Conservation (phyloP, 805 yeast genomes). For the Starmerella floricola region DNA sequence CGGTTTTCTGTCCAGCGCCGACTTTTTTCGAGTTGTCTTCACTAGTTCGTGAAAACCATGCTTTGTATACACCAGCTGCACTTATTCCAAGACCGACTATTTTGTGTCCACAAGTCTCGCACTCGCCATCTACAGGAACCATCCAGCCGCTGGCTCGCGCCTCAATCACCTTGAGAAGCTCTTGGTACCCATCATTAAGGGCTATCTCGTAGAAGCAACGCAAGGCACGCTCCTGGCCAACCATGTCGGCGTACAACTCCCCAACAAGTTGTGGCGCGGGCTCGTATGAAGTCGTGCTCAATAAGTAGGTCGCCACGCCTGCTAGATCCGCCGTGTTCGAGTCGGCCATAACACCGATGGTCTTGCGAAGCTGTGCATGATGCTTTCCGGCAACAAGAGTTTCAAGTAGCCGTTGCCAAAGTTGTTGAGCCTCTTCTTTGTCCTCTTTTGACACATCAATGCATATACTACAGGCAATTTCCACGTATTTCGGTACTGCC, state of each 20-base stretch:
- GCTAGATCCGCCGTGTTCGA: background rate
- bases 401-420: constrained; percentile 35
- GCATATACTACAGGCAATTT: constrained; percentile 23
- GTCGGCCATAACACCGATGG: constrained; percentile 1
- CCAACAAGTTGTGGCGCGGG: constrained; percentile 1
- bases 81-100: constrained; percentile 58
- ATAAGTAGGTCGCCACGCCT: background rate
- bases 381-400: constrained; percentile 27
- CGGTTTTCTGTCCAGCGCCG: background rate
- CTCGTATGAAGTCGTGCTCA: background rate
- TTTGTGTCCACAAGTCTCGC: constrained; percentile 65
- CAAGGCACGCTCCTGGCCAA: constrained; percentile 6
- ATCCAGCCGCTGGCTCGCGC: constrained; percentile 54
- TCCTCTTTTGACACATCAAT: constrained; percentile 10
- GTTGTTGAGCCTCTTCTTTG: constrained; percentile 25
- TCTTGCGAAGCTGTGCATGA: background rate
- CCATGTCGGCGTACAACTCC: constrained; percentile 6
- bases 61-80: constrained; percentile 35
- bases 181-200: constrained; percentile 43
- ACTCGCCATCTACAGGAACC: constrained; percentile 37
- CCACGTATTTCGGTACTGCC: constrained; percentile 15
- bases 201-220: constrained; percentile 29
- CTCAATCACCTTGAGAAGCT: constrained; percentile 34
- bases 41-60: constrained; percentile 11
- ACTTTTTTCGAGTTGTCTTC: background rate